phyloP scores from a whole-genome alignment of 2,329 filamentous ascomycete genomes.

The Botryosphaeria agaves region DNA sequence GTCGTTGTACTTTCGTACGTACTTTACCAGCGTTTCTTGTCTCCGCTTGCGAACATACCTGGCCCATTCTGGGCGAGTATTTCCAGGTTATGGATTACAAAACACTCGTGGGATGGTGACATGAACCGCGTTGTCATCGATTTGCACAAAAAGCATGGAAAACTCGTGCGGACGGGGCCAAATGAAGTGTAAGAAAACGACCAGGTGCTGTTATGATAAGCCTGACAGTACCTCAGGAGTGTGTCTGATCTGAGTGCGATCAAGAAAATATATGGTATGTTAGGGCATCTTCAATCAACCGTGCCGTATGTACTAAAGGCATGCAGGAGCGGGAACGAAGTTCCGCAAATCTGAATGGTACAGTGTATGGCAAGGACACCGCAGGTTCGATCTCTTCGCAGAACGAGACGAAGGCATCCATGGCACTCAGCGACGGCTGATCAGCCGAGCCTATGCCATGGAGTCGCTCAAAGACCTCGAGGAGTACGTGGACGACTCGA shows the following conservation, averaged over 20 bases:
- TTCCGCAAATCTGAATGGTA: slow-evolving; percentile 26
- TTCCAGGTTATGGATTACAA: slow-evolving; percentile 12
- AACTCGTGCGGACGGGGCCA: slow-evolving; percentile 13
- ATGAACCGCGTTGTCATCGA: slow-evolving; percentile 12
- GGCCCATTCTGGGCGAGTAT: slow-evolving; percentile 11
- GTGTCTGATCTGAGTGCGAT: slow-evolving; percentile 12
- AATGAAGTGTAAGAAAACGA: slow-evolving; percentile 9
- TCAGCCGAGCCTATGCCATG: slow-evolving; percentile 18
- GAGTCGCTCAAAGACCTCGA: slow-evolving; percentile 21
- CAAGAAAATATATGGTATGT: slow-evolving; percentile 13
- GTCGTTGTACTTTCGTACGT: slow-evolving; percentile 5
- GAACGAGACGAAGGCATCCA: slow-evolving; percentile 20
- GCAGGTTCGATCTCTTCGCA: slow-evolving; percentile 22
- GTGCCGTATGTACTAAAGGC: slow-evolving; percentile 4
- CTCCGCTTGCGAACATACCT: slow-evolving; percentile 10
- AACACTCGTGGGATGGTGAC: slow-evolving; percentile 14
- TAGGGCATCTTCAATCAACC: slow-evolving; percentile 4
- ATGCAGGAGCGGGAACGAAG: slow-evolving; percentile 19
- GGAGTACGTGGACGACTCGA: slow-evolving; percentile 20
- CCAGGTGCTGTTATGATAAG: background rate
- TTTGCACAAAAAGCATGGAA: slow-evolving; percentile 13
- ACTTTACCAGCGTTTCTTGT: slow-evolving; percentile 10
- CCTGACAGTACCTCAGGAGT: slow-evolving; percentile 2
- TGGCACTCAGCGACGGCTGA: slow-evolving; percentile 14
- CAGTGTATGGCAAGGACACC: slow-evolving; percentile 18